Evolutionary conservation across 2,329 filamentous ascomycete species (phyloP), one percentile per base, ranked within the genome.

Genomic region (Celoporthe dispersa): DNA sequence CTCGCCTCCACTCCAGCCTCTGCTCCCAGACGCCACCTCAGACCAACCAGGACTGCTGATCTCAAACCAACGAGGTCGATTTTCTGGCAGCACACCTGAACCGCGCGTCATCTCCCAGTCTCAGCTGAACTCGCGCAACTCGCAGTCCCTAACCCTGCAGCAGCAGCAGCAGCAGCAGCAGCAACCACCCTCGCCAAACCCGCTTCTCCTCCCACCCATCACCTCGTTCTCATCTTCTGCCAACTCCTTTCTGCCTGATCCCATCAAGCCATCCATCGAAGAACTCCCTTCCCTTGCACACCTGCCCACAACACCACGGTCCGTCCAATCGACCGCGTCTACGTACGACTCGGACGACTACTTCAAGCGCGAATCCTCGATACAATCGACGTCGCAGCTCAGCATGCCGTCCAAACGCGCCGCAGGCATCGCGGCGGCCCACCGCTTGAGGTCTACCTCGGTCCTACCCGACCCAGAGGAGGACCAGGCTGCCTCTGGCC

Each of bases 241-340:
- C 6, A 70, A 68, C 9, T 59, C 68, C 1, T 66, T 70, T 22
- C 66, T 70, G 22, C 53, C 63, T 37, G 70, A 72, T 44, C 68
- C 70, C 51, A 67, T 72, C 65, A 70, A 70, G n/a, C 68, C 69
- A 39, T 72, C 70, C 7, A 72, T 72, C 22, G 70, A 72, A 48
- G 65, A 53, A 7, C 41, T 61, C 9, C 53, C 68, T 57, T 66
- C 62, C n/a, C 53, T 71, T 35, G 62, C 65, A 7, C 53, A 68
- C 31, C n/a, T 70, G 60, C 62, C 68, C 12, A 51, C 67, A 2
- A 63, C 70, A 12, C 70, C 70, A 55, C 66, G 63, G 14, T 72
- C 70, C 19, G 68, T 59, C n/a, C 68, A 64, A 14, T 72, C 68
- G 25, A 67, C 65, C 59, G 65, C 66, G 48, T 72, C 68, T n/a